A percentile compares a stretch with the other conserved stretches of the same genome.
Evolutionary conservation across 2,329 filamentous ascomycete species (phyloP).

Genomic region (Nothophoma quercina): DNA sequence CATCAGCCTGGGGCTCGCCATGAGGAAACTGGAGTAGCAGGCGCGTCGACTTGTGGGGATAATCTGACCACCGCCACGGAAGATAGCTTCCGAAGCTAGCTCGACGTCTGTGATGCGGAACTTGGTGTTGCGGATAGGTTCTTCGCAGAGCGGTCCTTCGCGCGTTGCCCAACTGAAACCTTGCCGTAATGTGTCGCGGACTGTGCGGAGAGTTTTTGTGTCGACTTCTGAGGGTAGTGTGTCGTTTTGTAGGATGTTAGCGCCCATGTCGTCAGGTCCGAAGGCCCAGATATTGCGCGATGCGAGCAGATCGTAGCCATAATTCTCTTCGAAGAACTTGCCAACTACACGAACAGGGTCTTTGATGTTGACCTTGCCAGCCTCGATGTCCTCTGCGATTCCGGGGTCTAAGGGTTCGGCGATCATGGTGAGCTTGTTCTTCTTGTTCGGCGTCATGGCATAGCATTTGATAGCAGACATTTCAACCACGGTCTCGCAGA

Average conservation of each 20-base stretch:
- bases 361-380: slow-evolving; percentile 86
- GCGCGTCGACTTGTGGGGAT: slow-evolving; percentile 93
- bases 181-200: slow-evolving; percentile 91
- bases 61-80: slow-evolving; percentile 93
- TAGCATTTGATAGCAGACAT: slow-evolving; percentile 98
- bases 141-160: slow-evolving; percentile 96
- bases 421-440: slow-evolving; percentile 99
- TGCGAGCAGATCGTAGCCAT: slow-evolving; percentile 95
- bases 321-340: slow-evolving; percentile 96
- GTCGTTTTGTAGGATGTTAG: slow-evolving; percentile 96
- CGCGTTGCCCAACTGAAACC: slow-evolving; percentile 96
- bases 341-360: slow-evolving; percentile 92
- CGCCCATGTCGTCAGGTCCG: slow-evolving; percentile 91
- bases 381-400: slow-evolving; percentile 93
- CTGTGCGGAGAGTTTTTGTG: slow-evolving; percentile 84
- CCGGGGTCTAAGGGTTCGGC: slow-evolving; percentile 95
- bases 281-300: slow-evolving; percentile 98
- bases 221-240: slow-evolving; percentile 94
- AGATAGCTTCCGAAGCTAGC: slow-evolving; percentile 88
- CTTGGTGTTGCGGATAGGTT: slow-evolving; percentile 97
- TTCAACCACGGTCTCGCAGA: slow-evolving; percentile 97
- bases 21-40: slow-evolving; percentile 95
- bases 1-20: slow-evolving; percentile 96
- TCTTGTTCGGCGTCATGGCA: slow-evolving; percentile 97
- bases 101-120: slow-evolving; percentile 94